Percentiles rank a stretch among this genome's conserved stretches.
Conservation (phyloP, 2,329 filamentous ascomycete species). For the Cercospora sp. region DNA sequence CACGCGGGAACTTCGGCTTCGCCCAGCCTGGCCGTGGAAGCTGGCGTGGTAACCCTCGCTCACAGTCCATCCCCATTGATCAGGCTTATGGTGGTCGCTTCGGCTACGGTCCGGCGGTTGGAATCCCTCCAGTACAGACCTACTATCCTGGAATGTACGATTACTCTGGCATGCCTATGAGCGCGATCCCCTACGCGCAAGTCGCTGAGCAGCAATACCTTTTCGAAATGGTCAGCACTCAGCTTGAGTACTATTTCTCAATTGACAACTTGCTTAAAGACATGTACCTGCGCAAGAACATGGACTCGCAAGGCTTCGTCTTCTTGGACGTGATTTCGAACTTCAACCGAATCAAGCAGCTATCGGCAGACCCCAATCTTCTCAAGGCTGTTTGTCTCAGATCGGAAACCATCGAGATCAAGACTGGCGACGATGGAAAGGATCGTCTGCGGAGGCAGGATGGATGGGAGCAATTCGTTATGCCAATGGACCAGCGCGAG, state of each 20-base stretch:
- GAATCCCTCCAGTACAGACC: constrained; percentile 45
- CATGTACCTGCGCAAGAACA: constrained; percentile 79
- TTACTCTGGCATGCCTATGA: constrained; percentile 35
- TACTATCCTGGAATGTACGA: constrained; percentile 56
- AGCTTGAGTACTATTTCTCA: constrained; percentile 90
- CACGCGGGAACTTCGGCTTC: constrained; percentile 33
- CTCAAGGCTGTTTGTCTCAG: constrained; percentile 74
- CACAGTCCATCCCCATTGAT: constrained; percentile 62
- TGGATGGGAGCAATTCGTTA: constrained; percentile 77
- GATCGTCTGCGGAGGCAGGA: constrained; percentile 75
- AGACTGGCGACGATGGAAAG: constrained; percentile 70
- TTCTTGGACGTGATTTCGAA: constrained; percentile 72
- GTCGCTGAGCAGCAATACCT: constrained; percentile 60
- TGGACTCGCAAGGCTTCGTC: constrained; percentile 95
- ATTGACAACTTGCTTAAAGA: constrained; percentile 95
- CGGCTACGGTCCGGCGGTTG: constrained; percentile 40
- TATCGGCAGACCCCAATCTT: constrained; percentile 71
- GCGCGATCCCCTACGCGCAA: constrained; percentile 57
- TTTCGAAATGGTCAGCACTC: constrained; percentile 59
- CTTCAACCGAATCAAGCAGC: constrained; percentile 80
- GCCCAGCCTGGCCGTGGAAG: constrained; percentile 43
- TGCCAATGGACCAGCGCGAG: constrained; percentile 70
- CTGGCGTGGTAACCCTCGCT: constrained; percentile 55
- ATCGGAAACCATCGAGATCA: constrained; percentile 71
- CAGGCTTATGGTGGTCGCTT: constrained; percentile 49